These are phyloP conservation scores for Chaetomium tenue DNA, from an alignment of 495 filamentous ascomycete species.

Conservation along the genomic window DNA sequence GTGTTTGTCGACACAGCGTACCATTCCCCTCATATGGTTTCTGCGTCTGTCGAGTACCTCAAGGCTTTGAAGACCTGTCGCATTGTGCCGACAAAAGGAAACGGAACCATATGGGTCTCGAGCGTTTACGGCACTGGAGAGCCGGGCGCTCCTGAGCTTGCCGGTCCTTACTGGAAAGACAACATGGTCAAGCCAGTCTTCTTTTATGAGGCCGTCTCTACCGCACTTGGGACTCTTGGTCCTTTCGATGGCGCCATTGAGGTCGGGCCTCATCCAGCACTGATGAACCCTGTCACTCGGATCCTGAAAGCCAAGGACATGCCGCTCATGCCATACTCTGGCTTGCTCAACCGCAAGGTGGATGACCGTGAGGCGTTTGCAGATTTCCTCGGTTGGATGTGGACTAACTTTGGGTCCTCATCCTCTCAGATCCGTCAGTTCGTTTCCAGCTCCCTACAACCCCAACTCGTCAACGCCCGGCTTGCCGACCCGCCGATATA, in stretches of 20 bases:
- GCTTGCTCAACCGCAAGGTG: constrained; percentile 39
- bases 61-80: constrained; percentile 31
- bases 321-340: constrained; percentile 40
- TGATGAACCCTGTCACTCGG: constrained; percentile 49
- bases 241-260: constrained; percentile 52
- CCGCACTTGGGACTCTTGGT: constrained; percentile 36
- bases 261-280: constrained; percentile 56
- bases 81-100: constrained; percentile 29
- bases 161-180: constrained; percentile 54
- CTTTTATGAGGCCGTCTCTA: constrained; percentile 53
- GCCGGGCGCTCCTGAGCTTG: constrained; percentile 27
- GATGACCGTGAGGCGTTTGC: constrained; percentile 46
- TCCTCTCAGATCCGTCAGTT: constrained; percentile 33
- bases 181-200: constrained; percentile 59
- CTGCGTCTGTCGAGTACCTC: constrained; percentile 43
- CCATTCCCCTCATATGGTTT: constrained; percentile 60
- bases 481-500: constrained; percentile 43
- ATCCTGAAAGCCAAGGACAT: constrained; percentile 37
- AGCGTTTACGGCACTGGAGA: constrained; percentile 37
- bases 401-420: constrained; percentile 41
- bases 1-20: constrained; percentile 57
- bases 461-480: constrained; percentile 28
- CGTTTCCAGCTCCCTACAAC: constrained; percentile 38
- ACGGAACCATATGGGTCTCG: constrained; percentile 40
- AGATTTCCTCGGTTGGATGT: constrained; percentile 50